Conservation (phyloP, 179 eudicot species). For the Silene vulgaris region DNA sequence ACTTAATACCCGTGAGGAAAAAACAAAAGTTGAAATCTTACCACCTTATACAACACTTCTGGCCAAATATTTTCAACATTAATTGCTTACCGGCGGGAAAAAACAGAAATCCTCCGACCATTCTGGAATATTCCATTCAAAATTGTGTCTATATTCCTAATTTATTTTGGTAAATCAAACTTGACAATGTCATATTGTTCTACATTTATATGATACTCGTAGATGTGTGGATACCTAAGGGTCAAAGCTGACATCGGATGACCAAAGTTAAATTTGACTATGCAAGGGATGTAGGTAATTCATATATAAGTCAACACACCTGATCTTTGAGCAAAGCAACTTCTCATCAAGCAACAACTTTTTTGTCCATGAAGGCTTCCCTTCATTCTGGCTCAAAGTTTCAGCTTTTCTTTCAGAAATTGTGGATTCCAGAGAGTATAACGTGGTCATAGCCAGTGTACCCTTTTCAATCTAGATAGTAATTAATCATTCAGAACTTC, state of each 20-base stretch:
- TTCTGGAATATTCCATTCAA: too few species aligned
- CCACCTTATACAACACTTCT: too few species aligned
- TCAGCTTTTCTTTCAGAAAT: constrained; percentile 60
- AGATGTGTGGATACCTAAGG: not conserved
- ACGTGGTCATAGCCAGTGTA: constrained; percentile 56
- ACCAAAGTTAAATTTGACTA: not conserved
- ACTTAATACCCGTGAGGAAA: too few species aligned
- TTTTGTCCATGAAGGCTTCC: constrained; percentile 89
- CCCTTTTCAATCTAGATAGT: constrained; percentile 41
- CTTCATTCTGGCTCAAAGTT: constrained; percentile 30
- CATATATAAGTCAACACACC: constrained; percentile 38
- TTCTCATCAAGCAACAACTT: constrained; percentile 60
- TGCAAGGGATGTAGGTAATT: not conserved
- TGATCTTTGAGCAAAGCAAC: constrained; percentile 73
- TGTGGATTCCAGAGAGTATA: constrained; percentile 73
- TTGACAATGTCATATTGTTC: not conserved
- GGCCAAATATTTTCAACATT: too few species aligned
- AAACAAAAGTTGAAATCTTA: too few species aligned
- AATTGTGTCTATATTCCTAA: too few species aligned
- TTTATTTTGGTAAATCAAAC: too few species aligned
- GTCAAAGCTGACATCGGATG: not conserved
- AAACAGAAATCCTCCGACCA: too few species aligned
- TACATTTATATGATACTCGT: not conserved
- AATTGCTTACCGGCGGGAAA: too few species aligned
- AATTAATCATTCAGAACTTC: not conserved